A percentile compares a stretch with the other conserved stretches of the same genome.
Conservation (phyloP, 805 yeast species). For the Candida chauliodis region DNA sequence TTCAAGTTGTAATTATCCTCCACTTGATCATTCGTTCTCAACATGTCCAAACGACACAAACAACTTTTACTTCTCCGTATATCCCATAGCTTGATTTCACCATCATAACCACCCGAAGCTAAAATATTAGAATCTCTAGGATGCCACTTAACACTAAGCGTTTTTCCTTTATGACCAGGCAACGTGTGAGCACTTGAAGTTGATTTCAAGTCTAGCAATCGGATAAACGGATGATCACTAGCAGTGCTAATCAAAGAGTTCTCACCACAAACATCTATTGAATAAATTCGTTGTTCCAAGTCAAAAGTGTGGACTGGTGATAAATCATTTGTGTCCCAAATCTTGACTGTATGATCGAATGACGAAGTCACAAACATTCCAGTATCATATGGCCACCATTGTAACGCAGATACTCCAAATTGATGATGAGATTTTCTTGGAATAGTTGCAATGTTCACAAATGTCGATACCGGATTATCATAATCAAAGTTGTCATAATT, state of each 20-base stretch:
- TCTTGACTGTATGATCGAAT: slow-evolving; percentile 68
- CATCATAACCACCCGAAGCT: slow-evolving; percentile 80
- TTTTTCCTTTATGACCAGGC: slow-evolving; percentile 55
- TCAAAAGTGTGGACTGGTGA: slow-evolving; percentile 66
- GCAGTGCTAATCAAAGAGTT: slow-evolving; percentile 66
- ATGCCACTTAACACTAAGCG: slow-evolving; percentile 68
- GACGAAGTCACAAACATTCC: slow-evolving; percentile 85
- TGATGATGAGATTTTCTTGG: slow-evolving; percentile 48
- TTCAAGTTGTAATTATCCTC: slow-evolving; percentile 19
- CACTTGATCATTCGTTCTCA: slow-evolving; percentile 32
- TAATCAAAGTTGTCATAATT: slow-evolving; percentile 28
- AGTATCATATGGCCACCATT: slow-evolving; percentile 88
- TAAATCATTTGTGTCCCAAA: slow-evolving; percentile 76
- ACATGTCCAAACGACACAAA: slow-evolving; percentile 59
- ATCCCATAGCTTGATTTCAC: slow-evolving; percentile 84
- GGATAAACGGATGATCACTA: slow-evolving; percentile 61
- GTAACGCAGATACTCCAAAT: slow-evolving; percentile 68
- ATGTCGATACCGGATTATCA: slow-evolving; percentile 27
- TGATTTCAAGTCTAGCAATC: slow-evolving; percentile 71
- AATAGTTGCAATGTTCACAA: slow-evolving; percentile 26
- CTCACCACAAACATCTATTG: slow-evolving; percentile 51
- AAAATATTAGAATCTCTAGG: slow-evolving; percentile 59
- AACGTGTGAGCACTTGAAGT: slow-evolving; percentile 72
- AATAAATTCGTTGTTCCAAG: slow-evolving; percentile 58
- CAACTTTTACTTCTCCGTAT: slow-evolving; percentile 66